Conservation (phyloP, 148 eudicot genomes). For the Vaccinium corymbosum region DNA sequence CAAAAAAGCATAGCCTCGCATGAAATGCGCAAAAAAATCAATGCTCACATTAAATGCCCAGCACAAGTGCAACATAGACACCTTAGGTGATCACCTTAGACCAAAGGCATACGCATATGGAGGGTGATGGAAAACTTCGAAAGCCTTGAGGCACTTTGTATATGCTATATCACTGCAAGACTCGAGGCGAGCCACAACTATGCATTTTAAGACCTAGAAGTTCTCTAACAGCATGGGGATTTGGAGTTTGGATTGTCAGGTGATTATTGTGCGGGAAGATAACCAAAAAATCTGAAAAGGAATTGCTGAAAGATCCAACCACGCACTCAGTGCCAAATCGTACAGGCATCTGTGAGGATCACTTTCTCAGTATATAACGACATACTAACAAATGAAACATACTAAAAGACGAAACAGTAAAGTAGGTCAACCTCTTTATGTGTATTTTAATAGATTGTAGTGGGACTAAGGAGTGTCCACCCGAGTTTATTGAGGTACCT, state of each 20-base stretch:
- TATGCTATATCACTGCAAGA: neutral
- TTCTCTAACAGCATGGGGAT: neutral
- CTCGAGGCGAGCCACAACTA: neutral
- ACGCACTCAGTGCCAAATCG: neutral
- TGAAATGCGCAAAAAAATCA: neutral
- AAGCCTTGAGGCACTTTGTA: neutral
- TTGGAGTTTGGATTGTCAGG: neutral
- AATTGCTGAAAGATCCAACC: neutral
- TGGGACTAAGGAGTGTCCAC: neutral
- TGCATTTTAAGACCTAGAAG: neutral
- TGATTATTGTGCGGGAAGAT: neutral
- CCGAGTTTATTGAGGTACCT: neutral
- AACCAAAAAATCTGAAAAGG: neutral
- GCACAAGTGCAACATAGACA: neutral
- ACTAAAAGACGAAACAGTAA: too few species aligned
- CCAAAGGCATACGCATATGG: neutral
- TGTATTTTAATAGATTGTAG: neutral
- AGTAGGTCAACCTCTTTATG: neutral
- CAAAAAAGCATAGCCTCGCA: neutral
- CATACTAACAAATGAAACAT: neutral
- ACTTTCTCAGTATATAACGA: neutral
- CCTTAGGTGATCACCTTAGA: neutral
- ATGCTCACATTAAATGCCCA: neutral
- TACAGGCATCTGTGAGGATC: neutral
- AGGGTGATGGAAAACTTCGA: neutral